These are phyloP conservation scores for Phytophthora crassamura DNA, from an alignment of 352 stramenopile species.

Conservation along the genomic window DNA sequence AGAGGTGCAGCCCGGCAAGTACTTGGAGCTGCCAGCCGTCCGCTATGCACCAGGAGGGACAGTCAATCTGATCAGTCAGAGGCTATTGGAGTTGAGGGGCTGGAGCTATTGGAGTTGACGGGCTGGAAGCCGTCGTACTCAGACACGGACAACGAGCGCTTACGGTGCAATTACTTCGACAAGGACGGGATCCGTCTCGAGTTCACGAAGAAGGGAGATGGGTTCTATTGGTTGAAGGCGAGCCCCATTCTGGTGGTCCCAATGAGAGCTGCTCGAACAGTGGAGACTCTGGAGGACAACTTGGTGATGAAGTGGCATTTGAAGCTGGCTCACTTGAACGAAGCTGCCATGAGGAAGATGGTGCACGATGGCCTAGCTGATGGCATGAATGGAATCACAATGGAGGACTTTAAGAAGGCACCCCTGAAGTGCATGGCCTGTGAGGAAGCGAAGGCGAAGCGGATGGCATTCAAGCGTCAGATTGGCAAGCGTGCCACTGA, in stretches of 20 bases:
- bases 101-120: not conserved
- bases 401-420: not conserved
- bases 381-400: not conserved
- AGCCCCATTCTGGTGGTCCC: not conserved
- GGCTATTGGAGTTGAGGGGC: not conserved
- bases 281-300: not conserved
- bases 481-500: not conserved
- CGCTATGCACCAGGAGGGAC: not conserved
- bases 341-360: slow-evolving; percentile 7
- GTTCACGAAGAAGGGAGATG: slow-evolving; percentile 5
- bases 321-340: slow-evolving; percentile 1
- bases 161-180: not conserved
- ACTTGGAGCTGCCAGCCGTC: not conserved
- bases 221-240: not conserved
- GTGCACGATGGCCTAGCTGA: not conserved
- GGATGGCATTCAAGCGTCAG: not conserved
- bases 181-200: not conserved
- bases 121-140: slow-evolving; percentile 2
- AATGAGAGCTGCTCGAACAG: not conserved
- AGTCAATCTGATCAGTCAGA: slow-evolving; percentile 3
- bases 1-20: not conserved
- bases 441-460: slow-evolving; percentile 1
- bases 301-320: slow-evolving; percentile 9
- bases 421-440: not conserved
- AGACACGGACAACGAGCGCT: not conserved